Percentiles rank a stretch among this genome's conserved stretches.
Evolutionary conservation across 1,284 basidiomycete species (phyloP).

Genomic region (Amylostereum chailletii): DNA sequence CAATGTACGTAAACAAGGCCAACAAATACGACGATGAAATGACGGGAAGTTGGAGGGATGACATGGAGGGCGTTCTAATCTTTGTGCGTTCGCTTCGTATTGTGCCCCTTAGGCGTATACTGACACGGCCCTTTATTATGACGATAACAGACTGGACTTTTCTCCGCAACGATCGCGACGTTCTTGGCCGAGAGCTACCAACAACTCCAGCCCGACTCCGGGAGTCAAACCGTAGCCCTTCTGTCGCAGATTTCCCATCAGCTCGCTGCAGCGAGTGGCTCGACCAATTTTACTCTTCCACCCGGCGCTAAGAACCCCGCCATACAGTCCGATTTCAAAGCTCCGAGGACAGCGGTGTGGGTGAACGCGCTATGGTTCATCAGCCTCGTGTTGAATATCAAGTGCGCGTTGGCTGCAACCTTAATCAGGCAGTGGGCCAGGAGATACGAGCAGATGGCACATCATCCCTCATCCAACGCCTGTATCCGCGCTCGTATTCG

Average conservation of each 20-base stretch:
- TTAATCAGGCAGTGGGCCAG: not conserved
- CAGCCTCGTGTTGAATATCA: not conserved
- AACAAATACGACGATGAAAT: conserved; percentile 1
- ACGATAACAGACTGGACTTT: conserved; percentile 25
- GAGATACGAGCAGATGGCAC: not conserved
- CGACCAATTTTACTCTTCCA: not conserved
- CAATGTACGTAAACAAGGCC: conserved; percentile 3
- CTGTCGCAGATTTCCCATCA: conserved; percentile 20
- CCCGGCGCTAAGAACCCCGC: too few relatives aligned
- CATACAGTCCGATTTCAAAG: not conserved
- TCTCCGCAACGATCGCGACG: conserved; percentile 35
- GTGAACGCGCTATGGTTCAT: not conserved
- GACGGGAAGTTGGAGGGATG: conserved; percentile 27
- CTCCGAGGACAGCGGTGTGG: not conserved
- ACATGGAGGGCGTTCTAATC: conserved; percentile 35
- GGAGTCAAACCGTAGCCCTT: conserved; percentile 21
- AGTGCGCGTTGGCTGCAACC: not conserved
- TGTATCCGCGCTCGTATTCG: not conserved
- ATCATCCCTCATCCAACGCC: too few relatives aligned
- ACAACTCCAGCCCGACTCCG: conserved; percentile 24
- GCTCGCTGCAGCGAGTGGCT: not conserved
- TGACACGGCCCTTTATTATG: not conserved
- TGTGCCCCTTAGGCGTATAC: not conserved
- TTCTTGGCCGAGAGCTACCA: conserved; percentile 36
- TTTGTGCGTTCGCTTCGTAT: conserved; percentile 18